Base-by-base conservation (phyloP, 1,284 basidiomycete genomes). In the Ustilago xerochloae region DNA sequence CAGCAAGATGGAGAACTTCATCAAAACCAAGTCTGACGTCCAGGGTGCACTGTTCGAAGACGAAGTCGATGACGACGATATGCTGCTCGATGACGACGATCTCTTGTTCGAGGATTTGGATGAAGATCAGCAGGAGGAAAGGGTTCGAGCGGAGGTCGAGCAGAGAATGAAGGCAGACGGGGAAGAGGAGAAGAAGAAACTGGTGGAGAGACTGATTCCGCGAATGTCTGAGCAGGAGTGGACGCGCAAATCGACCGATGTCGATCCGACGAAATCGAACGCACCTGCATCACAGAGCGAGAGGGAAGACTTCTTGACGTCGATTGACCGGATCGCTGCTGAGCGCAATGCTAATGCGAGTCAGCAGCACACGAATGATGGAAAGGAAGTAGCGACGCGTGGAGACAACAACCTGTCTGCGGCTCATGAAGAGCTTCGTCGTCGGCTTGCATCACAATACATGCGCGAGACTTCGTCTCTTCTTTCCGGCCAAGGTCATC, bases 21-120 rank as follows among this genome's bases (percentile, higher is more conserved):
- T 83, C 22, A 57, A 74, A 16, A 76, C 70, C 5, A 63, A 78
- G 22, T 81, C 80, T 7, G 78, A 77, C 43, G 52, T 75, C 18
- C 62, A 72, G 13, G 81, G 81, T 20, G 81, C 80, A 12, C n/a
- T 79, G 9, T 79, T 83, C 30, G 66, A 71, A 26, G 79, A 81
- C 36, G 76, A 77, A 33, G 39, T 69, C 22, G 69, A 76, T 2
- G 64, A 63, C 16, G 66, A 70, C 22, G 72, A 78, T 28, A 62
- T 62, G 51, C 57, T 50, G 10, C 20, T 69, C 4, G 61, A 63
- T 18, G 65, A 74, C 16, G 71, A 74, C 9, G 71, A 74, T 32
- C 52, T 69, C 0, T 20, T 70, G 28, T 65, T 74, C 26, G 72
- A 75, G 28, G 67, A 66, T 38, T 20, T 61, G 8, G 71, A 69